Percentiles rank a stretch among this genome's conserved stretches.
These are phyloP conservation scores for Erysimum pusillum DNA, from an alignment of 441 rosid genomes.

Conservation along the genomic window DNA sequence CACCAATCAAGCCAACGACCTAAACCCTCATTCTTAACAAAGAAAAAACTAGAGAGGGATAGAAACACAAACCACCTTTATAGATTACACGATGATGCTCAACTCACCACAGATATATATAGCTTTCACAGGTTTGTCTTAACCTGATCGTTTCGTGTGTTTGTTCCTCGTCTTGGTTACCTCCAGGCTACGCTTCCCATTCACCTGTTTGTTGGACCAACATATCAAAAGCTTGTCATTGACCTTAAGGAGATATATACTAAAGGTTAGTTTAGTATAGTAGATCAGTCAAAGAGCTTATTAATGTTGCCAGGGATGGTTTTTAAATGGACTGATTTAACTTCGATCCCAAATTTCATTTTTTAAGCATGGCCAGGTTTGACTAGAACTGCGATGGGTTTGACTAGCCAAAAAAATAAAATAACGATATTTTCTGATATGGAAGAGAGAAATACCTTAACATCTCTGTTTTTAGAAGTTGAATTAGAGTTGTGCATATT, in stretches of 20 bases:
- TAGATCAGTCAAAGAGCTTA: background rate
- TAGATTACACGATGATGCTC: slow-evolving; percentile 13
- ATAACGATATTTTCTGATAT: background rate
- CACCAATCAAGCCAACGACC: slow-evolving; percentile 34
- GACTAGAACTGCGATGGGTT: background rate
- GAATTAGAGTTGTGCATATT: slow-evolving; percentile 66
- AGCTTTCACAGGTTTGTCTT: slow-evolving; percentile 4
- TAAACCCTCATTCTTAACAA: slow-evolving; percentile 24
- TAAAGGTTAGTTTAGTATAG: background rate
- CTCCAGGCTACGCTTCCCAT: slow-evolving; percentile 37
- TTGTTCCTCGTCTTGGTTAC: slow-evolving; percentile 37
- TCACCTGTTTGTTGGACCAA: slow-evolving; percentile 33
- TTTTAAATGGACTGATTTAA: background rate
- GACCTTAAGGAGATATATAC: too few species aligned
- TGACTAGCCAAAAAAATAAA: background rate
- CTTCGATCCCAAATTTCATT: too few species aligned
- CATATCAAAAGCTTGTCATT: too few species aligned
- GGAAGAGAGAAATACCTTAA: slow-evolving; percentile 60
- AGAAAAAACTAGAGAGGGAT: slow-evolving; percentile 1
- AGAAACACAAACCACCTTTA: slow-evolving; percentile 31
- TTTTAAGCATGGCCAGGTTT: background rate
- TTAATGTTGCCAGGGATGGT: background rate
- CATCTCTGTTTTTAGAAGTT: slow-evolving; percentile 57
- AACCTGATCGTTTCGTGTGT: slow-evolving; percentile 41
- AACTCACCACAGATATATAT: slow-evolving; percentile 13